Base-by-base conservation (phyloP, 2,329 filamentous ascomycete species). In the Clonostachys solani region DNA sequence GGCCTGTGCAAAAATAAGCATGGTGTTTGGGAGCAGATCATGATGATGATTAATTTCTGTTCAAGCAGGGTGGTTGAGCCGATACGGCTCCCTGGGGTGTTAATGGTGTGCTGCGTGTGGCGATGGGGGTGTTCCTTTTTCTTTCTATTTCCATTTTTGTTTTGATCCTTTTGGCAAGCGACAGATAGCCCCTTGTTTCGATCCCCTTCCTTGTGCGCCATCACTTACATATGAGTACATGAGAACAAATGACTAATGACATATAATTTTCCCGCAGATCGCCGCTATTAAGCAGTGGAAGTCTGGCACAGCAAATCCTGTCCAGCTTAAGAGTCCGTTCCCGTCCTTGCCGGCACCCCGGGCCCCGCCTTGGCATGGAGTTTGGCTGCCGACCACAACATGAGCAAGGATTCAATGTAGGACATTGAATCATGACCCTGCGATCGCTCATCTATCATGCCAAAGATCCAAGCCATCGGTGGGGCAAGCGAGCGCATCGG, bases 241-340 rank as follows among this genome's bases (percentile, higher is more conserved):
- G 15, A 19, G 34, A 34, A 47, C 18, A 42, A 29, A 43, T 45
- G 43, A 40, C 48, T 48, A 50, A 42, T 48, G 37, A 45, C 18
- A 38, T 38, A 42, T 42, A 17, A 42, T 33, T 45, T 13, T 43
- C 17, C 38, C 37, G 40, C 40, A 50, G 48, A 50, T 50, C 48
- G 48, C 23, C 48, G 48, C 45, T 44, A 50, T 35, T 50, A 43
- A 50, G 45, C 17, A 40, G n/a, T 40, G n/a, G n/a, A n/a, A 40
- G 17, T 40, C n/a, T n/a, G n/a, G 37, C 37, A n/a, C 37, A n/a
- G n/a, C n/a, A n/a, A n/a, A 40, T n/a, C n/a, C 37, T 18, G n/a
- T 40, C 37, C 37, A n/a, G 17, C 37, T n/a, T 9, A 18, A 40
- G 37, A 29, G 23, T 6, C 23, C 23, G 23, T 29, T 29, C 23